Percentiles rank a stretch among this genome's conserved stretches.
Conservation (phyloP, 2,329 filamentous ascomycete genomes). For the Alternaria arbusti region DNA sequence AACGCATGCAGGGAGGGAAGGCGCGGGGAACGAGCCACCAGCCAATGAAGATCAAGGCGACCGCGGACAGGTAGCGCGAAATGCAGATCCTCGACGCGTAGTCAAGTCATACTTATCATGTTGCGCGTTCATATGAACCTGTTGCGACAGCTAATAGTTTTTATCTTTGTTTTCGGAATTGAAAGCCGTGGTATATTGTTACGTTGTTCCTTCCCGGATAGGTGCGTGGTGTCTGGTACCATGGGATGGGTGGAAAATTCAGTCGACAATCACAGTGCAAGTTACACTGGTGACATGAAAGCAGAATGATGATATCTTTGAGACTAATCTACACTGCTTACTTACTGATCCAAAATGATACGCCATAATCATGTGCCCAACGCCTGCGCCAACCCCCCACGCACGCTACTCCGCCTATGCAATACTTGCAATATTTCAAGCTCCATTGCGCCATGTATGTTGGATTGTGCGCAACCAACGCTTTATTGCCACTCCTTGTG, state of each 20-base stretch:
- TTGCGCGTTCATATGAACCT: not conserved
- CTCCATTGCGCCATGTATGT: constrained; percentile 12
- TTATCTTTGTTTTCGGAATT: not conserved
- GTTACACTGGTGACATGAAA: not conserved
- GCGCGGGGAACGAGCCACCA: constrained; percentile 18
- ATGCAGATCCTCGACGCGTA: not conserved
- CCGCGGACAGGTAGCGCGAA: not conserved
- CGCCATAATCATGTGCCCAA: constrained; percentile 2
- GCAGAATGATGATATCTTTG: constrained; percentile 1
- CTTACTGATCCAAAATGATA: constrained; percentile 7
- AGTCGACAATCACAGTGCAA: not conserved
- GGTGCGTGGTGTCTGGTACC: not conserved
- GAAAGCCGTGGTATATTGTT: not conserved
- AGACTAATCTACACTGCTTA: constrained; percentile 9
- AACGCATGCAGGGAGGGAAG: constrained; percentile 18
- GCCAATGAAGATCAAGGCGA: constrained; percentile 20
- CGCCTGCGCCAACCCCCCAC: constrained; percentile 5
- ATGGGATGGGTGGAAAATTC: not conserved
- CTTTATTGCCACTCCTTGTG: not conserved
- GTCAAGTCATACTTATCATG: not conserved
- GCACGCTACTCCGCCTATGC: constrained; percentile 11
- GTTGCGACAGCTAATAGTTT: not conserved
- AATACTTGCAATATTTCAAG: constrained; percentile 5
- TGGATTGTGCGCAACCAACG: not conserved
- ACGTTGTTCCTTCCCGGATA: not conserved